A percentile compares a stretch with the other conserved stretches of the same genome.
phyloP scores from a whole-genome alignment of 805 yeast genomes.

The Candida ulmi region DNA sequence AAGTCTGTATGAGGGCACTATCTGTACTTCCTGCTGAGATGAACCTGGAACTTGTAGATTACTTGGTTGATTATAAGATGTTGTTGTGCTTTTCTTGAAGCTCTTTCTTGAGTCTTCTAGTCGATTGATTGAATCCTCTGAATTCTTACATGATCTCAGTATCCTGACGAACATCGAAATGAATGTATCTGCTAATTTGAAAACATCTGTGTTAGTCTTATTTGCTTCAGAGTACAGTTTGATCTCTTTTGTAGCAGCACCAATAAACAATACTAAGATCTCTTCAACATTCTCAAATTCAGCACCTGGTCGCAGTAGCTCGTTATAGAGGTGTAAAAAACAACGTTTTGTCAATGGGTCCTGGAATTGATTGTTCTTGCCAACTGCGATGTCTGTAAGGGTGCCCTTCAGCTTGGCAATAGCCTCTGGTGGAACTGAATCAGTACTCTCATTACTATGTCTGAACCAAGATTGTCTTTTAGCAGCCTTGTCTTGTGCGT shows the following conservation, averaged over 20 bases:
- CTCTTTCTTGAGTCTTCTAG: conserved; percentile 36
- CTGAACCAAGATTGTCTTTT: conserved; percentile 27
- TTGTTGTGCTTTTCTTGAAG: conserved; percentile 3
- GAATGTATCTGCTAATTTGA: conserved; percentile 16
- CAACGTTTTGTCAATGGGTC: conserved; percentile 52
- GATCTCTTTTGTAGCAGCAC: conserved; percentile 49
- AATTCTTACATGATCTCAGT: conserved; percentile 14
- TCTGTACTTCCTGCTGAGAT: neutral
- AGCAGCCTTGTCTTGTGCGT: conserved; percentile 13
- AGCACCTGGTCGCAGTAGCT: conserved; percentile 35
- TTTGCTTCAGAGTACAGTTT: conserved; percentile 23
- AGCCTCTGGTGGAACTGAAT: conserved; percentile 31
- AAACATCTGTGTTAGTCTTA: conserved; percentile 12
- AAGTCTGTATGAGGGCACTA: conserved; percentile 44
- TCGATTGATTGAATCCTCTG: conserved; percentile 35
- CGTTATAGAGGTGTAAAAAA: conserved; percentile 58
- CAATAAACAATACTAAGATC: conserved; percentile 46
- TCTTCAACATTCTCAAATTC: conserved; percentile 33
- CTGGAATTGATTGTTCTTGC: conserved; percentile 26
- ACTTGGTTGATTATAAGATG: conserved; percentile 6
- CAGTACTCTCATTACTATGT: conserved; percentile 21
- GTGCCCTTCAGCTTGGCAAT: conserved; percentile 33
- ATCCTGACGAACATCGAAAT: conserved; percentile 11
- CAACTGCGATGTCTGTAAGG: conserved; percentile 42
- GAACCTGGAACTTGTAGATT: conserved; percentile 4